These are phyloP conservation scores for Suillus variegatus DNA, from an alignment of 768 basidiomycete genomes.

Conservation along the genomic window DNA sequence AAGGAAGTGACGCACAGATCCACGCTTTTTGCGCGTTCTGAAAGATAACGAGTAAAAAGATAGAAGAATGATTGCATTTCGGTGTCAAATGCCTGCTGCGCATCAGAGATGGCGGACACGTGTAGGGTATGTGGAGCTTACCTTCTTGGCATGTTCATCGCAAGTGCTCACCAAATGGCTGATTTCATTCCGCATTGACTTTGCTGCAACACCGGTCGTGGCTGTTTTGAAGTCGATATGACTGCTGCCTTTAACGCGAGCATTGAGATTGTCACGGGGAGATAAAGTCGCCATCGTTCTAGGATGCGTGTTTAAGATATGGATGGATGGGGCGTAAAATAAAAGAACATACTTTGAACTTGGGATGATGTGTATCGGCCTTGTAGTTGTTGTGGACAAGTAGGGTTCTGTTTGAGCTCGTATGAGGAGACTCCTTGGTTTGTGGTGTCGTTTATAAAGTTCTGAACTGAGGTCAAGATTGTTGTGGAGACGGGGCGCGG, in stretches of 20 bases:
- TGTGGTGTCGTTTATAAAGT: conserved; percentile 66
- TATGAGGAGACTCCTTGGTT: conserved; percentile 43
- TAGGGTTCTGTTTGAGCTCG: conserved; percentile 53
- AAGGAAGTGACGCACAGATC: conserved; percentile 56
- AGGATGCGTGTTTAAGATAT: conserved; percentile 16
- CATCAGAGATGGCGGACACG: conserved; percentile 19
- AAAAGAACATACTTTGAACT: conserved; percentile 39
- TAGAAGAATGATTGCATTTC: conserved; percentile 88
- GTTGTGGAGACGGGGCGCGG: conserved; percentile 29
- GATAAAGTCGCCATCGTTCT: conserved; percentile 57
- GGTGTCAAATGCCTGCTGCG: conserved; percentile 61
- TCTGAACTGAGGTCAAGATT: conserved; percentile 38
- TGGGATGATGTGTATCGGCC: conserved; percentile 60
- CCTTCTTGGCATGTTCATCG: conserved; percentile 78
- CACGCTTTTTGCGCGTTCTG: conserved; percentile 65
- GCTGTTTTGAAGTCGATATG: conserved; percentile 99
- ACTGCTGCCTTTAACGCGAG: conserved; percentile 73
- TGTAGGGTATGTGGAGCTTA: conserved; percentile 28
- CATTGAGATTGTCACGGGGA: conserved; percentile 70
- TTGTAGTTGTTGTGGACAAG: conserved; percentile 65
- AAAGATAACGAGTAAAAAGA: conserved; percentile 79
- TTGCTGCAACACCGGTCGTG: conserved; percentile 89
- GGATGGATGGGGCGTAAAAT: background rate
- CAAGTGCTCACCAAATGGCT: conserved; percentile 88
- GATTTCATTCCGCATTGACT: conserved; percentile 98